Evolutionary conservation across 2,329 filamentous ascomycete genomes (phyloP).

Genomic region (Chrysoporthe austroafricana): DNA sequence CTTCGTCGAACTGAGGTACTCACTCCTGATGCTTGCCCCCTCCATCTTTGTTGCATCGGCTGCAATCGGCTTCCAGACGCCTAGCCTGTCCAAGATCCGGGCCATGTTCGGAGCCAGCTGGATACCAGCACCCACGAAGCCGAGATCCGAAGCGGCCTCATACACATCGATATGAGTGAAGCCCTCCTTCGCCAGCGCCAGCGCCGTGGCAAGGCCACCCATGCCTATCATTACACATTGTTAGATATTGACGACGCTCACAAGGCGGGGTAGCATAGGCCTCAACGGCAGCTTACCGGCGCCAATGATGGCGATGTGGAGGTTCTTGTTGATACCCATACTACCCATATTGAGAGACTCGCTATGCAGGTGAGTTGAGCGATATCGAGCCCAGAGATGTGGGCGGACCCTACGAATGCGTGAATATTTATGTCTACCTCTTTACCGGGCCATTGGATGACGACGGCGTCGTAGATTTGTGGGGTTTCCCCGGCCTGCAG

Average conservation of each 20-base stretch:
- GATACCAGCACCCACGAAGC: conserved; percentile 84
- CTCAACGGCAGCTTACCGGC: conserved; percentile 33
- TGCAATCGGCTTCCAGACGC: conserved; percentile 26
- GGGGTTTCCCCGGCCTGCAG: conserved; percentile 9
- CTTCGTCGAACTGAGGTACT: not conserved
- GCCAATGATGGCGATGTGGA: conserved; percentile 41
- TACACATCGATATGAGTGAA: conserved; percentile 76
- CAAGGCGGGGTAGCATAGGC: no score
- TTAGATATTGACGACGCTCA: not conserved
- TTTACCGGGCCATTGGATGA: not conserved
- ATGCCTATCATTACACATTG: conserved; percentile 58
- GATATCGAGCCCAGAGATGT: not conserved
- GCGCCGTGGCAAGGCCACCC: conserved; percentile 74
- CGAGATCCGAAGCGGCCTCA: conserved; percentile 72
- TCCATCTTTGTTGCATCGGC: conserved; percentile 25
- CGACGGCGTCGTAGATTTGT: not conserved
- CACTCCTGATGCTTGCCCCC: conserved; percentile 27
- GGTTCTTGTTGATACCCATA: conserved; percentile 30
- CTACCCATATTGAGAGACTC: conserved; percentile 5
- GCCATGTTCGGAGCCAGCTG: conserved; percentile 85
- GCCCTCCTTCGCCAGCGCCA: conserved; percentile 75
- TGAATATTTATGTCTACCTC: conserved; percentile 4
- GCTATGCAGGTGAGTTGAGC: not conserved
- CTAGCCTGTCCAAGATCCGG: conserved; percentile 64
- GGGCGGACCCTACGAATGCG: not conserved